Base-by-base conservation (phyloP, 2,329 filamentous ascomycete species). In the Colletotrichum australisinense region DNA sequence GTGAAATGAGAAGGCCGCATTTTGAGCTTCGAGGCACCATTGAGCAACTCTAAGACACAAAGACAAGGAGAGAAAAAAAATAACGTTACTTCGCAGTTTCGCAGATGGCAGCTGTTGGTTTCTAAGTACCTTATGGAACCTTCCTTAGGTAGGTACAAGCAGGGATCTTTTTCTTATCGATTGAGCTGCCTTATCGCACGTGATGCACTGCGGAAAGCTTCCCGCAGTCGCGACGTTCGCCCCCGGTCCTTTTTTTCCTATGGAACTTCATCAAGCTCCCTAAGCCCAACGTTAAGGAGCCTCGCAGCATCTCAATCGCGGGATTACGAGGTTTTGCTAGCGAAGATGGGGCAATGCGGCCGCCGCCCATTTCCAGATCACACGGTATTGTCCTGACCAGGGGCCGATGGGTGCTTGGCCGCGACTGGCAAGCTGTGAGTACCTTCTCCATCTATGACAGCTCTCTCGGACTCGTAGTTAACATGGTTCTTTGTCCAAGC, bases 321-420 rank as follows among this genome's bases (percentile, higher is more conserved):
- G 42, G 28, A 38, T 58, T 26, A n/a, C 16, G 46, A 42, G 30
- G 38, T 14, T 35, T 65, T 53, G 62, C 35, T 65, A 49, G 70
- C 53, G 28, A 74, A 72, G 26, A 76, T 76, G 74, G 74, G 63
- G 70, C 66, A 55, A 76, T 76, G 74, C 73, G 74, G 63, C 67
- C 66, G 63, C 59, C 63, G 63, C 63, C 46, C 42, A 67, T 64
- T 53, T 63, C 72, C 22, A 69, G 67, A 71, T 58, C 63, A 58
- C 46, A 65, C 63, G 42, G 58, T 46, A 28, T 65, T 63, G 59
- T 65, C 59, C 55, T 75, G 60, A 74, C 64, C 9, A 75, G 55
- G 53, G 57, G 63, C 59, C 57, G 68, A 22, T 63, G 74, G 74
- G n/a, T 35, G 28, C 55, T 35, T 38, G 26, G 24, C 32, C 59